Base-by-base conservation (phyloP, 768 basidiomycete species). In the Suillus hirtellus region DNA sequence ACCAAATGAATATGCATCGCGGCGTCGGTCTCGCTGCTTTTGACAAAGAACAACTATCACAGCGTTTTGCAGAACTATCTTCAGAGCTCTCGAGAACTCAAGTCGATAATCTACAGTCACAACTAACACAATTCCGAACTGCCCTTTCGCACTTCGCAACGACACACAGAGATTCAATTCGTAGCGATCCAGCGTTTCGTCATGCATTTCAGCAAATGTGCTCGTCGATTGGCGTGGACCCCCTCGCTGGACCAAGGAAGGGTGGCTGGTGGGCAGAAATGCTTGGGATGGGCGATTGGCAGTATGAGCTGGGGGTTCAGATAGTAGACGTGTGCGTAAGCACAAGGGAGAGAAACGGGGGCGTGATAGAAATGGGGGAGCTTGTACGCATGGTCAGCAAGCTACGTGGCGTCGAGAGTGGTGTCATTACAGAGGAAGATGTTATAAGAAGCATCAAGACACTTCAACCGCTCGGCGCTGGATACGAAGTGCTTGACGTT, bases 141-240 rank as follows among this genome's bases (percentile, higher is more conserved):
- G 86, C 93, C 0, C 86, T 98, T 56, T 76, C 84, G 3, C 83
- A 82, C 63, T 99, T 99, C 69, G 93, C 95, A 1, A 77, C 85
- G 31, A 86, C 86, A 10, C 95, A 98, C 74, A 88, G 93, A 58
- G 86, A 89, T 49, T 86, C 89, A 62, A 98, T 99, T 71, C 85
- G 86, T 63, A 80, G 81, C 59, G 91, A 96, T 67, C 94, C 96
- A 1, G 82, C 84, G 3, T 96, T 99, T 74, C 84, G 97, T 4
- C 90, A 90, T 81, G 90, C 87, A 21, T 99, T 99, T 77, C 93
- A 95, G 67, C 90, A 93, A 63, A 97, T 99, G 94, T 99, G 97
- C 73, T 85, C 90, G 2, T 88, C 90, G 17, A 92, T 99, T 62
- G 95, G 95, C 38, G 94, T 99, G 27, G 97, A 99, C 73, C 96